Base-by-base conservation (phyloP, 257 asterid species). In the Solanum okadae region DNA sequence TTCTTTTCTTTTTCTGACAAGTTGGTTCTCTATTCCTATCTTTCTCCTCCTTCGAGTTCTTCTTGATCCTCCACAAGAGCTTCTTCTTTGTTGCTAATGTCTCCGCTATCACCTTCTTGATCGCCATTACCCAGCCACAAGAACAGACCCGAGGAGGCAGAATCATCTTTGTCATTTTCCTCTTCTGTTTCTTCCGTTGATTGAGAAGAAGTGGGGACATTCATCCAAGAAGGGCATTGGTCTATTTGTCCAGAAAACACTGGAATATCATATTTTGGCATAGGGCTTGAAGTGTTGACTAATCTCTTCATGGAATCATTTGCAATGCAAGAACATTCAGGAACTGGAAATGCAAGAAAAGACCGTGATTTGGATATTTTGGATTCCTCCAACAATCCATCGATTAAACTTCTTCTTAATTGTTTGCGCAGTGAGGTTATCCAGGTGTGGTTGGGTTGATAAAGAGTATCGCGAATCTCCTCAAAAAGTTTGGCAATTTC, bases 1-100 rank as follows among this genome's bases (percentile, higher is more conserved):
- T 27, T 16, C 68, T 81, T 81, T 81, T 25, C 40, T 14, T 77
- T 49, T 49, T 49, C 42, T 49, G 70, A 81, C 52, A 18, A 81
- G 29, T 46, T 46, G 9, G 56, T 46, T 81, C 49, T 87, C 82
- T 27, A 29, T 52, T 38, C 59, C 94, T 93, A 95, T 92, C 96
- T 94, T 68, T 97, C 99, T 44, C 96, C 98, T 1, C 95, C 98
- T 89, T 97, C 99, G 1, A 95, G 98, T 88, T 97, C 99, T 90
- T 96, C 99, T 86, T 94, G 98, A 91, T 97, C 99, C 87, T 97
- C 99, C 88, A 96, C 95, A 87, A 90, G 98, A 12, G 94, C 61
- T 42, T 96, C 99, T 88, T 97, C 98, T 88, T 95, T 95, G 91
- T 44, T 92, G 93, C 90, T 90, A 85, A 87, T 87, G 83, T 97